phyloP scores from a whole-genome alignment of 2,329 filamentous ascomycete genomes.

The Zopfia rhizophila region DNA sequence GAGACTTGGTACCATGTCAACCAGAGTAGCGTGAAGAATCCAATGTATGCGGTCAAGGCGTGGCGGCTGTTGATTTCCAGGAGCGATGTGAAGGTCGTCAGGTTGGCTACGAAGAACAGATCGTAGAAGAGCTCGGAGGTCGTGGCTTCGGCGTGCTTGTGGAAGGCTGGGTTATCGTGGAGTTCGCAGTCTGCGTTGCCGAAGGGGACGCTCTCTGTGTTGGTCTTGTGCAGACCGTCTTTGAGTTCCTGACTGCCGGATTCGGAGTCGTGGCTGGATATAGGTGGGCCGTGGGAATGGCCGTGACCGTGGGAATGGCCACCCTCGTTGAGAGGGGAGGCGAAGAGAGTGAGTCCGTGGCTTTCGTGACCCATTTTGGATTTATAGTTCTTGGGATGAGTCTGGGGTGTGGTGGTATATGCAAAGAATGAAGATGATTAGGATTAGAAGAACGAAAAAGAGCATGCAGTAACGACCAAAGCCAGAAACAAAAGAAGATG shows the following conservation, averaged over 20 bases:
- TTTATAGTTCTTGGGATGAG: no score
- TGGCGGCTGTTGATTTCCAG: slow-evolving; percentile 65
- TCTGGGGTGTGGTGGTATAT: no score
- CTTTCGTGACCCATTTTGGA: slow-evolving; percentile 30
- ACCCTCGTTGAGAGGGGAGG: slow-evolving; percentile 26
- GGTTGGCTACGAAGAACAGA: slow-evolving; percentile 71
- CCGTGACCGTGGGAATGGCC: neutral
- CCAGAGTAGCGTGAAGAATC: slow-evolving; percentile 70
- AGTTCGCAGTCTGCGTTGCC: slow-evolving; percentile 21
- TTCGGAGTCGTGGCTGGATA: neutral
- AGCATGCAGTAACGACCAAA: no score
- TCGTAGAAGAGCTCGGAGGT: slow-evolving; percentile 70
- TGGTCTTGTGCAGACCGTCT: slow-evolving; percentile 9
- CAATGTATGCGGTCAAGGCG: slow-evolving; percentile 57
- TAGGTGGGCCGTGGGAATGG: slow-evolving; percentile 1
- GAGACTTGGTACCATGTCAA: slow-evolving; percentile 74
- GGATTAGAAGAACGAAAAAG: no score
- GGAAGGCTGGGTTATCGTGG: slow-evolving; percentile 41
- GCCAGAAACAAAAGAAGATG: no score
- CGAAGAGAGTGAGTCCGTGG: slow-evolving; percentile 29
- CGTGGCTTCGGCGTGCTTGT: slow-evolving; percentile 61
- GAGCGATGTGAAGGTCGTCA: slow-evolving; percentile 69
- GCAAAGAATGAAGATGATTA: no score
- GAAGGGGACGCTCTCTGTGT: slow-evolving; percentile 25
- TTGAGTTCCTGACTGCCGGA: slow-evolving; percentile 22